Percentiles rank a stretch among this genome's conserved stretches.
These are phyloP conservation scores for Fonsecaea erecta DNA, from an alignment of 2,329 filamentous ascomycete species.

Conservation along the genomic window DNA sequence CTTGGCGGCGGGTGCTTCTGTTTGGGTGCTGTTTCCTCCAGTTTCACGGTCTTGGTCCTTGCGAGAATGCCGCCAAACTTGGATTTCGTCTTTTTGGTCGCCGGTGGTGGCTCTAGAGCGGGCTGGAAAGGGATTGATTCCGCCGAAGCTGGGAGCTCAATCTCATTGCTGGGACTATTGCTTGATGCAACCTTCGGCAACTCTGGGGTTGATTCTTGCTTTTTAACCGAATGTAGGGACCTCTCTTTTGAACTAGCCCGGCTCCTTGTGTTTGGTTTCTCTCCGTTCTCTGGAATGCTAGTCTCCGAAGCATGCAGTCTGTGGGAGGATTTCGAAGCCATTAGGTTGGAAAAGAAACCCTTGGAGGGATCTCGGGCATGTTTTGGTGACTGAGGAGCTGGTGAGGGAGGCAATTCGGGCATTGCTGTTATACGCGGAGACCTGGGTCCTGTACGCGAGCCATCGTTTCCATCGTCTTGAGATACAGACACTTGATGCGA, in stretches of 20 bases:
- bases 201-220: slow-evolving; percentile 50
- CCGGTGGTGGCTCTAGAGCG: slow-evolving; percentile 18
- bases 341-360: slow-evolving; percentile 54
- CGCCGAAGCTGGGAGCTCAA: slow-evolving; percentile 11
- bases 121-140: slow-evolving; percentile 7
- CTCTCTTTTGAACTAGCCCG: slow-evolving; percentile 52
- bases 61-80: slow-evolving; percentile 52
- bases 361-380: slow-evolving; percentile 52
- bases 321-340: slow-evolving; percentile 53
- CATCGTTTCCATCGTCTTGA: slow-evolving; percentile 20
- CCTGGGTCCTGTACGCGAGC: slow-evolving; percentile 35
- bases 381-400: slow-evolving; percentile 44
- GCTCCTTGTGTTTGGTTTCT: slow-evolving; percentile 40
- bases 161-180: slow-evolving; percentile 25
- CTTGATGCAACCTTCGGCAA: slow-evolving; percentile 42
- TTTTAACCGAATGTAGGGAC: slow-evolving; percentile 43
- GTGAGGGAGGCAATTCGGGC: slow-evolving; percentile 51
- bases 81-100: slow-evolving; percentile 50
- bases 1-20: slow-evolving; percentile 23
- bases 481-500: slow-evolving; percentile 26
- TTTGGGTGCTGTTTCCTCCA: slow-evolving; percentile 44
- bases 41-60: slow-evolving; percentile 51
- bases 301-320: slow-evolving; percentile 49
- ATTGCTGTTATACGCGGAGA: slow-evolving; percentile 53
- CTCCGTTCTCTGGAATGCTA: slow-evolving; percentile 42